Conservation (phyloP, 495 filamentous ascomycete species). For the Hypoxylon perforatum region DNA sequence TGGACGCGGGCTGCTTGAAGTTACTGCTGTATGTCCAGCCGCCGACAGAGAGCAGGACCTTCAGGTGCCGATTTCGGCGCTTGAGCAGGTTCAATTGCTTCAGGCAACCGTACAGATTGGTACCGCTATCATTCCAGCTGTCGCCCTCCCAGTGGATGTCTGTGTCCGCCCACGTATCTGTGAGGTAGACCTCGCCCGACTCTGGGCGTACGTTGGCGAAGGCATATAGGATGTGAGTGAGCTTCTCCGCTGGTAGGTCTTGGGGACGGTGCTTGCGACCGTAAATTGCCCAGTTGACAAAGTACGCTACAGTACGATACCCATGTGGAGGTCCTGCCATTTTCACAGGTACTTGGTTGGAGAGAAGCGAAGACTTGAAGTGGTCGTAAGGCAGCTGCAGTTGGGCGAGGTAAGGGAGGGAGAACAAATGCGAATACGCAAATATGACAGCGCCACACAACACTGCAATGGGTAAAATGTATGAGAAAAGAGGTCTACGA, state of each 20-base stretch:
- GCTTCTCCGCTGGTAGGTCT: constrained; percentile 83
- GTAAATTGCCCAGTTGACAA: constrained; percentile 96
- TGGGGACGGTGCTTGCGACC: constrained; percentile 86
- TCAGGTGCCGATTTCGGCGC: constrained; percentile 85
- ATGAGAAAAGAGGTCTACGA: constrained; percentile 16
- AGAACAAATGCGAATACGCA: constrained; percentile 20
- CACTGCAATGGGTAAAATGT: constrained; percentile 21
- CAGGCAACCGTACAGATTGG: constrained; percentile 88
- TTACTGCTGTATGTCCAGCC: constrained; percentile 96
- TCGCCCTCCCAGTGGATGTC: constrained; percentile 91
- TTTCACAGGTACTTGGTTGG: constrained; percentile 16
- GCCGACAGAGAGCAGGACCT: constrained; percentile 91
- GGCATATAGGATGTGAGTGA: constrained; percentile 87
- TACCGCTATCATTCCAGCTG: constrained; percentile 74
- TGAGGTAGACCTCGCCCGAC: constrained; percentile 74
- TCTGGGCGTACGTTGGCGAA: constrained; percentile 73
- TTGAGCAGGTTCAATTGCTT: constrained; percentile 96
- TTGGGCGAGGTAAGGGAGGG: constrained; percentile 6
- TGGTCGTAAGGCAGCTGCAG: background rate
- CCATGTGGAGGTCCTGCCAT: constrained; percentile 56
- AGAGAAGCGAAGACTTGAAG: no score
- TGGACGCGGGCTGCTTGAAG: constrained; percentile 79
- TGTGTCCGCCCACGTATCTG: constrained; percentile 86
- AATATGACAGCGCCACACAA: constrained; percentile 21
- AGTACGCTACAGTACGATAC: constrained; percentile 83